Percentiles rank a stretch among this genome's conserved stretches.
phyloP scores from a whole-genome alignment of 331 rosid genomes.

The Cydonia oblonga region DNA sequence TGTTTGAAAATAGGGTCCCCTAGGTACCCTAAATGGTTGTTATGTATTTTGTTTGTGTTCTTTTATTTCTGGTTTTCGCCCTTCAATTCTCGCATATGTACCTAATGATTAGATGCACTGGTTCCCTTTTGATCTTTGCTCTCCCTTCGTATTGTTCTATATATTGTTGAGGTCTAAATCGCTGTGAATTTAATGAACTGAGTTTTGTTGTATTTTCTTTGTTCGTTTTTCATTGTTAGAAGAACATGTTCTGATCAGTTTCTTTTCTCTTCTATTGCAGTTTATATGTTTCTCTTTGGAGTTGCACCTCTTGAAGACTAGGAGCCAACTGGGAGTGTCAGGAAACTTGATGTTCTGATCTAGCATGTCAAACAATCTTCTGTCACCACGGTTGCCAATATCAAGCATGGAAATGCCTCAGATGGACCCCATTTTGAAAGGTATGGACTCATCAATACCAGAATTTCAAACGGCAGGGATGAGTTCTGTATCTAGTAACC shows the following conservation, averaged over 20 bases:
- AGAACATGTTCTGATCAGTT: background rate
- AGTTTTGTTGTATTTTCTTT: background rate
- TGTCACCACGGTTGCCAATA: slow-evolving; percentile 36
- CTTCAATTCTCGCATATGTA: background rate
- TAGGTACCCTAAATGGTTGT: background rate
- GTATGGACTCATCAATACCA: slow-evolving; percentile 39
- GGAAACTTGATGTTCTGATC: background rate
- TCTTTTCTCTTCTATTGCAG: slow-evolving; percentile 5
- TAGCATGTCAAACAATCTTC: slow-evolving; percentile 51
- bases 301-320: background rate
- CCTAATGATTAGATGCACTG: background rate
- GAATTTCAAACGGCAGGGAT: slow-evolving; percentile 41
- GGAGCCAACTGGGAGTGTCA: slow-evolving; percentile 7
- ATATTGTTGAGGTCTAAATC: background rate
- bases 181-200: background rate
- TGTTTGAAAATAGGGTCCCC: background rate
- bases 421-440: slow-evolving; percentile 38
- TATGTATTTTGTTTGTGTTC: background rate
- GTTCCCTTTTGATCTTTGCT: background rate
- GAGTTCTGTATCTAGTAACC: slow-evolving; percentile 30
- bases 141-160: background rate
- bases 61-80: background rate
- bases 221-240: background rate
- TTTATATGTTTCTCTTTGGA: background rate
- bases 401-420: slow-evolving; percentile 51